A percentile compares a stretch with the other conserved stretches of the same genome.
Conservation (phyloP, 352 stramenopile genomes). For the Globisporangium splendens region DNA sequence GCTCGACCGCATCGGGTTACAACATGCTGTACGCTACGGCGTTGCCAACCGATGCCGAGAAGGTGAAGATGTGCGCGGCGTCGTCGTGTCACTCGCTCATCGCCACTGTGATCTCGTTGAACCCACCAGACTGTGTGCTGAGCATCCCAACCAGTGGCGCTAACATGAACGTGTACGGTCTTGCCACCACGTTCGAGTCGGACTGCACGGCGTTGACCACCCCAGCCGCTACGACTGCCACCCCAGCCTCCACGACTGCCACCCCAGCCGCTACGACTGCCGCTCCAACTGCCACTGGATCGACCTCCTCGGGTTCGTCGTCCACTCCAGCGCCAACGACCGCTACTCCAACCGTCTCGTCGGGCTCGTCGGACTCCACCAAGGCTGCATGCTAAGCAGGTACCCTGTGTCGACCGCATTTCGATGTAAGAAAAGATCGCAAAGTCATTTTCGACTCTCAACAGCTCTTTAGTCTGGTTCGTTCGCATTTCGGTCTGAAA, state of each 20-base stretch:
- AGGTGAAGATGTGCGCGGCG: constrained; percentile 31
- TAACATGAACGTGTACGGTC: constrained; percentile 34
- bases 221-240: not conserved
- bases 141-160: constrained; percentile 30
- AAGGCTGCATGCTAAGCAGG: not conserved
- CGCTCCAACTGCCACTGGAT: not conserved
- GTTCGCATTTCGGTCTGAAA: no score
- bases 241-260: not conserved
- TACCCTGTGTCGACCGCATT: not conserved
- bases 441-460: not conserved
- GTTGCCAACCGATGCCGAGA: constrained; percentile 29
- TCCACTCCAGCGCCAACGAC: not conserved
- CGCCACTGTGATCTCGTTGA: constrained; percentile 20
- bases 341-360: not conserved
- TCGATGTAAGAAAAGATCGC: no score
- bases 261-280: not conserved
- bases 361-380: not conserved
- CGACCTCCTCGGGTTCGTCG: not conserved
- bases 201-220: constrained; percentile 3
- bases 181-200: constrained; percentile 54
- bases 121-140: constrained; percentile 37
- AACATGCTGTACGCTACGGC: constrained; percentile 32
- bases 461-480: not conserved
- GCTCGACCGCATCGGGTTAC: constrained; percentile 25
- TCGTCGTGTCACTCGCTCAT: constrained; percentile 31